Evolutionary conservation across 1,284 basidiomycete genomes (phyloP).

Genomic region (Cutaneotrichosporon daszewskae): DNA sequence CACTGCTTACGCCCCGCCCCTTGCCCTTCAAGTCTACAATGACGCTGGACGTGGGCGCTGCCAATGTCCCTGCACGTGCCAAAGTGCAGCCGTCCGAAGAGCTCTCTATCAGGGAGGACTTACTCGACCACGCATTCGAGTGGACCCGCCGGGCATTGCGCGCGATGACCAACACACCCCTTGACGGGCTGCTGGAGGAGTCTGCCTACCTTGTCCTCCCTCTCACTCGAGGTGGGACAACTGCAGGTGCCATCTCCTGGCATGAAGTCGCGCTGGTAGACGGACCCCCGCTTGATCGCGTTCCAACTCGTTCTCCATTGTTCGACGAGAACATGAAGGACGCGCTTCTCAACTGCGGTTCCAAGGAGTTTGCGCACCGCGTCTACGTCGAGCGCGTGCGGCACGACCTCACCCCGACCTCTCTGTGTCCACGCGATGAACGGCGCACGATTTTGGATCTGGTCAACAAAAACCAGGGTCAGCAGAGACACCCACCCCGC

Average conservation of each 20-base stretch:
- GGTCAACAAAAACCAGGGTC: neutral
- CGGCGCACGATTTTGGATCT: neutral
- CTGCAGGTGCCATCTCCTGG: slow-evolving; percentile 29
- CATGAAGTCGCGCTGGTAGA: slow-evolving; percentile 21
- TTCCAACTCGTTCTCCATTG: slow-evolving; percentile 18
- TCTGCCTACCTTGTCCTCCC: slow-evolving; percentile 31
- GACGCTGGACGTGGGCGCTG: neutral
- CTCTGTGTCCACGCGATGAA: slow-evolving; percentile 4
- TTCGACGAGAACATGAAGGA: slow-evolving; percentile 14
- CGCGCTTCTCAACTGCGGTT: slow-evolving; percentile 18
- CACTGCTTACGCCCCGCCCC: neutral
- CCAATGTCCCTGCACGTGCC: neutral
- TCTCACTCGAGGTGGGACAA: slow-evolving; percentile 6
- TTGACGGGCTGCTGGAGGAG: slow-evolving; percentile 13
- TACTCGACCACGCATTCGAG: slow-evolving; percentile 13
- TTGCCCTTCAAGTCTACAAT: neutral
- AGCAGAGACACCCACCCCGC: neutral
- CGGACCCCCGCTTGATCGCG: slow-evolving; percentile 4
- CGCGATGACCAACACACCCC: slow-evolving; percentile 24
- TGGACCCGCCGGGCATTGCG: slow-evolving; percentile 29
- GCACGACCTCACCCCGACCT: slow-evolving; percentile 24
- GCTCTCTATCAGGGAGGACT: neutral
- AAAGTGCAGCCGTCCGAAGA: neutral
- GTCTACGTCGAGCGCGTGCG: slow-evolving; percentile 20
- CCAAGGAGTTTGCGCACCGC: slow-evolving; percentile 22